Percentiles rank a stretch among this genome's conserved stretches.
Evolutionary conservation across 2,329 filamentous ascomycete species (phyloP).

Genomic region (Botrytis sinoallii): DNA sequence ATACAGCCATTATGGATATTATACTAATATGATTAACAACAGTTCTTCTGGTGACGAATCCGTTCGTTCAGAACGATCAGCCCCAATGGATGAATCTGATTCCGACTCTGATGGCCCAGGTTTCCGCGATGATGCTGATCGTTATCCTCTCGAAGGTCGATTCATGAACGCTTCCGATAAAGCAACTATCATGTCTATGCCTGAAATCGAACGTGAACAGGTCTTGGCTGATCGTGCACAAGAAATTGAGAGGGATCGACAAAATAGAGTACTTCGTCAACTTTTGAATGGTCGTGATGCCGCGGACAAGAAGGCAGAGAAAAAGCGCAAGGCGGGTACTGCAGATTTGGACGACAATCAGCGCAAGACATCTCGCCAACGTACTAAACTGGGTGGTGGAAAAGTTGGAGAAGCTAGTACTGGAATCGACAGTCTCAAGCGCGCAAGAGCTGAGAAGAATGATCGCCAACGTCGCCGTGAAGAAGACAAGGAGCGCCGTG

Average conservation of each 20-base stretch:
- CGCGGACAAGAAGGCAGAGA: constrained; percentile 53
- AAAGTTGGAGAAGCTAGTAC: constrained; percentile 66
- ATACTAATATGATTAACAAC: constrained; percentile 7
- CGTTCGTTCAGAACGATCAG: constrained; percentile 73
- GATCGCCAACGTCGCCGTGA: constrained; percentile 62
- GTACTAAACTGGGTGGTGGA: constrained; percentile 62
- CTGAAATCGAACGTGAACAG: constrained; percentile 87
- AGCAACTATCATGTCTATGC: constrained; percentile 75
- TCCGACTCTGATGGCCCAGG: constrained; percentile 64
- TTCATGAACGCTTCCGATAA: constrained; percentile 73
- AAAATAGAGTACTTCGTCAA: constrained; percentile 77
- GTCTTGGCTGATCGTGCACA: constrained; percentile 84
- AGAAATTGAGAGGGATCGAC: constrained; percentile 76
- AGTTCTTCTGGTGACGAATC: constrained; percentile 70
- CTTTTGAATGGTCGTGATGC: constrained; percentile 67
- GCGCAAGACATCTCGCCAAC: constrained; percentile 70
- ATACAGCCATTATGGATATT: background rate
- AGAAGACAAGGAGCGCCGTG: constrained; percentile 56
- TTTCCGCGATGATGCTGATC: constrained; percentile 54
- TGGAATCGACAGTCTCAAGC: constrained; percentile 68
- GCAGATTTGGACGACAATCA: constrained; percentile 76
- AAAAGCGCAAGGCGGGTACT: constrained; percentile 74
- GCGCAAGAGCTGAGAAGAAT: constrained; percentile 61
- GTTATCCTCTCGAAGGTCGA: constrained; percentile 86
- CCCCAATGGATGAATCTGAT: constrained; percentile 85